Percentiles rank a stretch among this genome's conserved stretches.
Evolutionary conservation across 257 asterid genomes (phyloP).

Genomic region (Nicotiana knightiana): DNA sequence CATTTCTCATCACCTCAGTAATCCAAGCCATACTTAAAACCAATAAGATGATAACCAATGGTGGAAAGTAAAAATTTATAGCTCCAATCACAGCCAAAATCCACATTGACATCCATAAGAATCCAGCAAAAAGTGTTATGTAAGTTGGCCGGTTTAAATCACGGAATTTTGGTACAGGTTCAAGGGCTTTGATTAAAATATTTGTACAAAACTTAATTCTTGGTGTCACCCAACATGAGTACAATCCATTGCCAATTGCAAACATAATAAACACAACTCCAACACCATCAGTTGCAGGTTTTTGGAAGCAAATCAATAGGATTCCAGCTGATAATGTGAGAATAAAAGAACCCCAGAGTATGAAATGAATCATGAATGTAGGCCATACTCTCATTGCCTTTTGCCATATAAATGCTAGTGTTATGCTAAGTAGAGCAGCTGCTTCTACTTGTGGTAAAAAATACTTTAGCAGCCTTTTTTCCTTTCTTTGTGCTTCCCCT

Average conservation of each 20-base stretch:
- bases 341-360: slow-evolving; percentile 78
- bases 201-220: slow-evolving; percentile 69
- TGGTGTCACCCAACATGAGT: slow-evolving; percentile 93
- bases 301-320: slow-evolving; percentile 78
- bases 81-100: slow-evolving; percentile 80
- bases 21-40: slow-evolving; percentile 75
- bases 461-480: slow-evolving; percentile 46
- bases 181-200: slow-evolving; percentile 64
- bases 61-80: slow-evolving; percentile 60
- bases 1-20: slow-evolving; percentile 98
- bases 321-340: slow-evolving; percentile 75
- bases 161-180: slow-evolving; percentile 66
- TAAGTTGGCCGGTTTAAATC: slow-evolving; percentile 78
- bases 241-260: slow-evolving; percentile 79
- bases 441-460: slow-evolving; percentile 91
- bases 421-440: slow-evolving; percentile 73
- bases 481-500: slow-evolving; percentile 42
- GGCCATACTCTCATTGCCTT: slow-evolving; percentile 88
- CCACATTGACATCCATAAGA: slow-evolving; percentile 94
- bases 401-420: slow-evolving; percentile 83
- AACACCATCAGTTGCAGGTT: slow-evolving; percentile 68
- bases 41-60: slow-evolving; percentile 54
- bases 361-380: slow-evolving; percentile 69
- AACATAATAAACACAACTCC: slow-evolving; percentile 57
- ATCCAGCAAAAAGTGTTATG: slow-evolving; percentile 75